A percentile compares a stretch with the other conserved stretches of the same genome.
These are phyloP conservation scores for Chrysanthemum makinoi DNA, from an alignment of 129 eudicot genomes.

Conservation along the genomic window DNA sequence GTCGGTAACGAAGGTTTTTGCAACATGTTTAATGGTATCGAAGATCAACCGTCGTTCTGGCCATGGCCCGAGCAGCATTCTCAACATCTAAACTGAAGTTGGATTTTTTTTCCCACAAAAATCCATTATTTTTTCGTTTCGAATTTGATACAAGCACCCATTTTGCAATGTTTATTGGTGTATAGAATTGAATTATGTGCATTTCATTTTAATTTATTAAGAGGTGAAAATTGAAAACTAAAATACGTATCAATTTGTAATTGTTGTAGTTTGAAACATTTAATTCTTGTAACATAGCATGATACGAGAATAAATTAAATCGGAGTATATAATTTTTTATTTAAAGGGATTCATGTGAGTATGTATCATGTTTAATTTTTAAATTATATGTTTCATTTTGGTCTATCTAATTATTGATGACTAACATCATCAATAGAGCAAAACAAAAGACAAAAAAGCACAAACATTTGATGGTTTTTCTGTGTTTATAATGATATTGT, in stretches of 20 bases:
- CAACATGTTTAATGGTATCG: slow-evolving; percentile 66
- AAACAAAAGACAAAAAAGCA: slow-evolving; percentile 9
- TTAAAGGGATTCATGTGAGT: slow-evolving; percentile 41
- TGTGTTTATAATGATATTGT: no score
- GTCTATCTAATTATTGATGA: slow-evolving; percentile 29
- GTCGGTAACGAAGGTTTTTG: slow-evolving; percentile 56
- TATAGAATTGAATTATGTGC: slow-evolving; percentile 42
- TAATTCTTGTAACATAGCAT: slow-evolving; percentile 29
- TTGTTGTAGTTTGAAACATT: slow-evolving; percentile 26
- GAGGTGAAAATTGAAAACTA: slow-evolving; percentile 15
- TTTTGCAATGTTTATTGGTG: slow-evolving; percentile 40
- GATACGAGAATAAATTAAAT: slow-evolving; percentile 25
- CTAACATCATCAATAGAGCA: neutral
- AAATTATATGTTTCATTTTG: slow-evolving; percentile 34
- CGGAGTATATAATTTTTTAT: slow-evolving; percentile 22
- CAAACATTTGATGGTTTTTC: no score
- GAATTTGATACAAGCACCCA: slow-evolving; percentile 41
- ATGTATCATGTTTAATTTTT: slow-evolving; percentile 43
- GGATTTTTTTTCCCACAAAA: slow-evolving; percentile 12
- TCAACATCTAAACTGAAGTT: slow-evolving; percentile 41
- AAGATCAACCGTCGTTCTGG: slow-evolving; percentile 73
- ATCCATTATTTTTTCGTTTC: slow-evolving; percentile 11
- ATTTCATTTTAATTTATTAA: slow-evolving; percentile 4
- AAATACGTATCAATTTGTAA: slow-evolving; percentile 19
- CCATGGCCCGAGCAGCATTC: slow-evolving; percentile 81